Percentiles rank a stretch among this genome's conserved stretches.
These are phyloP conservation scores for Imleria badia DNA, from an alignment of 768 basidiomycete genomes.

Conservation along the genomic window DNA sequence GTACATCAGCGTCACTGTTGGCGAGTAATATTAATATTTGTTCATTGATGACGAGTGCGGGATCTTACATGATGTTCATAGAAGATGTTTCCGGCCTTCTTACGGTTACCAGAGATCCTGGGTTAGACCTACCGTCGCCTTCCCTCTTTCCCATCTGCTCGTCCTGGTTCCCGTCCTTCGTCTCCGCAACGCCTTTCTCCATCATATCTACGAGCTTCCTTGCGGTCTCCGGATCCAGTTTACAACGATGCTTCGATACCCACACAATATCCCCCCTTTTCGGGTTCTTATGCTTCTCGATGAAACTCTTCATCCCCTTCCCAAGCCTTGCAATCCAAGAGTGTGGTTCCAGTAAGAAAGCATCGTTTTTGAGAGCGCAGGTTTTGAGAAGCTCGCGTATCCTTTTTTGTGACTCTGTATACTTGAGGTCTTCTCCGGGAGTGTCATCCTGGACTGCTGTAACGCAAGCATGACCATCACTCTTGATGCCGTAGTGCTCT, in stretches of 20 bases:
- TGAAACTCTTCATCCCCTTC: slow-evolving; percentile 13
- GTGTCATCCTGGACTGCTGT: slow-evolving; percentile 27
- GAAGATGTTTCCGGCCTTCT: no score
- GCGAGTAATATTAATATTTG: no score
- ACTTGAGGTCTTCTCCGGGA: slow-evolving; percentile 22
- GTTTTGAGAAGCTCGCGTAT: slow-evolving; percentile 20
- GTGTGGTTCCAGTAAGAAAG: slow-evolving; percentile 14
- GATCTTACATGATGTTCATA: no score
- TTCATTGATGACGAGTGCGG: no score
- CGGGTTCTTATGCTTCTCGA: slow-evolving; percentile 13
- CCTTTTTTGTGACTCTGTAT: slow-evolving; percentile 18
- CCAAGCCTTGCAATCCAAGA: slow-evolving; percentile 19
- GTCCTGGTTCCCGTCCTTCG: not conserved
- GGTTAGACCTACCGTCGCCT: not conserved
- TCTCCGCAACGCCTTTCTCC: slow-evolving; percentile 8
- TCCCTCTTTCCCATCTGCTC: not conserved
- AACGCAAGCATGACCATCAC: slow-evolving; percentile 33
- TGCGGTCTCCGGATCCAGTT: slow-evolving; percentile 27
- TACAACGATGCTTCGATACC: slow-evolving; percentile 26
- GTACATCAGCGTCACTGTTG: no score
- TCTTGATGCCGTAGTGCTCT: slow-evolving; percentile 22
- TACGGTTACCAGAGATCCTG: no score
- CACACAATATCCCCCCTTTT: slow-evolving; percentile 17
- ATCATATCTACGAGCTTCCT: slow-evolving; percentile 23
- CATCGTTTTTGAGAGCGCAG: slow-evolving; percentile 12